phyloP scores from a whole-genome alignment of 805 yeast species.

The Scheffersomyces ergatensis region DNA sequence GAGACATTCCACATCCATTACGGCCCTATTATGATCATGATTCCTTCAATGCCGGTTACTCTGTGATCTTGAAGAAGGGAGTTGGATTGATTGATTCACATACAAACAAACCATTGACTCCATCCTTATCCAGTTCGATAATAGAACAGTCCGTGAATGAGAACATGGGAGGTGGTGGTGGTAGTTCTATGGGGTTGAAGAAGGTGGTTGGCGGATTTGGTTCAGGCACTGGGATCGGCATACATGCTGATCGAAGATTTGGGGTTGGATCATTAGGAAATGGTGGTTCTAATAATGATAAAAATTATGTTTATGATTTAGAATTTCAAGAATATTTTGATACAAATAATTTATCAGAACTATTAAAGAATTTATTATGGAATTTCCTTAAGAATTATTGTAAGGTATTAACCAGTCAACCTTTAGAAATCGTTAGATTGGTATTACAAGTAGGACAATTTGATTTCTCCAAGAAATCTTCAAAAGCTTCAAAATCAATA shows the following conservation, averaged over 20 bases:
- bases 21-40: conserved; percentile 76
- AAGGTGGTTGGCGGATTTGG: conserved; percentile 4
- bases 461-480: conserved; percentile 16
- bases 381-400: conserved; percentile 68
- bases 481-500: conserved; percentile 11
- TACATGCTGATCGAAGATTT: background rate
- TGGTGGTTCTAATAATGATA: conserved; percentile 15
- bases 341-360: conserved; percentile 52
- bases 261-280: background rate
- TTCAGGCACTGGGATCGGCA: conserved; percentile 13
- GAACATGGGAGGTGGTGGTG: conserved; percentile 2
- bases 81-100: conserved; percentile 55
- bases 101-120: conserved; percentile 33
- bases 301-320: conserved; percentile 52
- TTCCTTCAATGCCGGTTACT: conserved; percentile 62
- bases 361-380: conserved; percentile 53
- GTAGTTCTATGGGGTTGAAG: too few relatives aligned
- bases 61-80: conserved; percentile 59
- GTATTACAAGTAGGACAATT: conserved; percentile 79
- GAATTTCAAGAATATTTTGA: conserved; percentile 70
- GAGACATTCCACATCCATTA: conserved; percentile 14
- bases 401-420: conserved; percentile 73
- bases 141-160: conserved; percentile 11
- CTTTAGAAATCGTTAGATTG: conserved; percentile 79
- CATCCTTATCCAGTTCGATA: conserved; percentile 20